Evolutionary conservation across 2,329 filamentous ascomycete species (phyloP).

Genomic region (Diplodia mutila): DNA sequence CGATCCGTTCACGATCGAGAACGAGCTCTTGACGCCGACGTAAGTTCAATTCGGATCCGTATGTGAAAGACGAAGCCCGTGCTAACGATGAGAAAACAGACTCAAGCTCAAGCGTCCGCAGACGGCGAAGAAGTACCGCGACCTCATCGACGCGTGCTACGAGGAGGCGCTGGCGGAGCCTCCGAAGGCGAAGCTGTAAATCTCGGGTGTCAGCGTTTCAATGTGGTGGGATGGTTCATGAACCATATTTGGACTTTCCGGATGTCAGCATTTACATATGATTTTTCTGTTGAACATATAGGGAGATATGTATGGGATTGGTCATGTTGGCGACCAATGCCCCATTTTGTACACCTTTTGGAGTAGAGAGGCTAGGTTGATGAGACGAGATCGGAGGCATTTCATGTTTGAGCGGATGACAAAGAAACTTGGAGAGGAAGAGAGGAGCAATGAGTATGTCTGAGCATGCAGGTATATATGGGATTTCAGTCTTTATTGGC

Average conservation of each 20-base stretch:
- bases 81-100: constrained; percentile 45
- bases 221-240: neutral
- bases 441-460: neutral
- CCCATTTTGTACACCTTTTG: neutral
- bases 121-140: constrained; percentile 64
- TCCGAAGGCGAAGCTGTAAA: constrained; percentile 54
- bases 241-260: neutral
- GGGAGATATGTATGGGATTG: neutral
- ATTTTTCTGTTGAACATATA: neutral
- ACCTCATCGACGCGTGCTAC: constrained; percentile 64
- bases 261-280: neutral
- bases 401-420: neutral
- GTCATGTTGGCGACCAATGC: neutral
- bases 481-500: neutral
- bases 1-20: constrained; percentile 92
- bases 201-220: neutral
- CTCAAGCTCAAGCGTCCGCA: constrained; percentile 74
- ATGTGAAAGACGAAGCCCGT: neutral
- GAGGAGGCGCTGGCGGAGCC: constrained; percentile 54
- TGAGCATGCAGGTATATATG: neutral
- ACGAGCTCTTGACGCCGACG: constrained; percentile 87
- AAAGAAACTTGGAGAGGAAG: neutral
- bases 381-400: neutral
- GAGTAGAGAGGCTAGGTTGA: neutral
- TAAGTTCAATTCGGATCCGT: constrained; percentile 64